Evolutionary conservation across 805 yeast genomes (phyloP), one percentile per base, ranked within the genome.

Genomic region (Diddensiella transvaalensis): DNA sequence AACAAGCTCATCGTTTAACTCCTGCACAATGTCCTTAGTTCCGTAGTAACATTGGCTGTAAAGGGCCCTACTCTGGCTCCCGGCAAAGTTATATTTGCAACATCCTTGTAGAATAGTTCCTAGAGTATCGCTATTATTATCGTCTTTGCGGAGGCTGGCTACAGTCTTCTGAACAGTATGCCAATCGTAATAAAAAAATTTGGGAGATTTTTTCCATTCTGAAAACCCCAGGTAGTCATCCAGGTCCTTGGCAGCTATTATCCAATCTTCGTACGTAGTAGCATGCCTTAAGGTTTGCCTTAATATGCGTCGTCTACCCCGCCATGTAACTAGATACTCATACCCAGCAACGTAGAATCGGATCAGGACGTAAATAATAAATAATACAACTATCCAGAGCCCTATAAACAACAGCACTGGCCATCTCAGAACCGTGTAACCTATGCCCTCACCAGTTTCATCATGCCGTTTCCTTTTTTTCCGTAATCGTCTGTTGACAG

Each of bases 11-110:
- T 60, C 55, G 46, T 80, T 76, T 64, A 80, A 83, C 40, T 69
- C 69, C 30, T 74, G 76, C 24, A 85, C 79, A 21, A 83, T 61
- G 5, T 69, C 59, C 60, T 85, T 85, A 0, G 95, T 83, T 8
- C 93, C 93, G 59, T 78, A 83, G 62, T 85, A 83, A 40, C 86
- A 70, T 63, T 85, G 89, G 3, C 87, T 80, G 59, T 85, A 86
- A 22, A 85, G 68, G 48, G 77, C 73, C 29, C 86, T 77, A 58
- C 84, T 83, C 61, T 85, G 91, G 2, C 80, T 80, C 1, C 93
- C 93, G 2, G 88, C 89, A 67, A 85, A 86, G 59, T 86, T 85
- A 44, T 79, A 73, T 60, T 82, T 83, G 22, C 85, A 63, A 56
- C 90, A 84, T 2, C 80, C 80, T 54, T 82, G 87, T 29, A 86